Evolutionary conservation across 2,329 filamentous ascomycete genomes (phyloP), one percentile per base, ranked within the genome.

Genomic region (Beauveria pseudobassiana): DNA sequence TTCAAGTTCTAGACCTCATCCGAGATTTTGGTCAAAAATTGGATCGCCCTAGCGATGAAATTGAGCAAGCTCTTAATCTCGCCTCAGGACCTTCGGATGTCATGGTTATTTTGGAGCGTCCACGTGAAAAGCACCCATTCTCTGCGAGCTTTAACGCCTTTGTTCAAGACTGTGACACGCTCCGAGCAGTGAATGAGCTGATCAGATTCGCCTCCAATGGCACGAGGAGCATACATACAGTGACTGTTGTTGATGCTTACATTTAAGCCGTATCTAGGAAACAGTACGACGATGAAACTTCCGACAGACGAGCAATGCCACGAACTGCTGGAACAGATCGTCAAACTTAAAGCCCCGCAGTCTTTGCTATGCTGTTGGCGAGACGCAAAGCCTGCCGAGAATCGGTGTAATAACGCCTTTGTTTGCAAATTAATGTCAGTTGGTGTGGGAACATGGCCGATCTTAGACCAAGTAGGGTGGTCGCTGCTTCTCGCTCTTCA

Each of bases 361-460:
- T 9, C 42, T 10, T 45, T 45, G 42, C 42, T 45, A 2, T 45
- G 42, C 42, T 45, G 42, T 20, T 45, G 42, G 42, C 3, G 0
- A 20, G 42, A 18, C 1, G 3, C 0, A 9, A 28, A 45, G 0
- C 1, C 0, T 1, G 30, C 4, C 12, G 6, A n/a, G 20, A 45
- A 9, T 9, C 6, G 10, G 30, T 18, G 42, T 45, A 1, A 20
- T 2, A 45, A 45, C 9, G 9, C 18, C 9, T 45, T 45, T 20
- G 42, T 45, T 20, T 7, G 18, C 18, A 3, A 10, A 20, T 1
- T 20, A 4, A 45, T 20, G 42, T 45, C 42, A n/a, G 3, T 3
- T 8, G 42, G 42, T n/a, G 42, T 45, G 1, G 42, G 42, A 20
- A 45, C 42, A 12, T 20, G 42, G 42, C 42, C 42, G 18, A 45